Conservation (phyloP, 441 rosid species). For the Iberis amara region DNA sequence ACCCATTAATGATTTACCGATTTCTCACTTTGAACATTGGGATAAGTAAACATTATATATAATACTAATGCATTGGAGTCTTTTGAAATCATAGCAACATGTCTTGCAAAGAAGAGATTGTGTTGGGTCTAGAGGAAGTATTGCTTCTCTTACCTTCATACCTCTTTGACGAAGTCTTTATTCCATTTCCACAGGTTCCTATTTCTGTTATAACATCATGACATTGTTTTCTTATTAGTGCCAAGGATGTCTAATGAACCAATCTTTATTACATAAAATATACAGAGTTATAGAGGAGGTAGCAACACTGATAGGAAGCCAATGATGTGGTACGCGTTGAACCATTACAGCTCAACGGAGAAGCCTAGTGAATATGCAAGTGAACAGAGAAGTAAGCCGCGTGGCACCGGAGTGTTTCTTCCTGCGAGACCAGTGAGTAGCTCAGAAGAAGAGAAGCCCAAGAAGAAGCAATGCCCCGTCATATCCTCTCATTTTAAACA, state of each 20-base stretch:
- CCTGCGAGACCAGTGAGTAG: conserved; percentile 23
- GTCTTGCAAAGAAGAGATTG: too few species aligned
- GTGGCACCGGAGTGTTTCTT: conserved; percentile 32
- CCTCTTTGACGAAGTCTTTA: conserved; percentile 29
- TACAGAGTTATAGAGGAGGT: conserved; percentile 13
- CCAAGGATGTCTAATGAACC: neutral
- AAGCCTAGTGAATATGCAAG: neutral
- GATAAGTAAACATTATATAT: too few species aligned
- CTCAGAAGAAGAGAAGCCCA: conserved; percentile 17
- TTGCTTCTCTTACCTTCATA: conserved; percentile 27
- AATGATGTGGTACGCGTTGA: conserved; percentile 5
- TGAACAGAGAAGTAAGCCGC: conserved; percentile 16
- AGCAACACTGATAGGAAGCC: conserved; percentile 4
- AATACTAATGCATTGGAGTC: too few species aligned
- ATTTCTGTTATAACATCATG: neutral
- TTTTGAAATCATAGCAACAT: too few species aligned
- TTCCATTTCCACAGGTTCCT: conserved; percentile 28
- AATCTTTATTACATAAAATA: neutral
- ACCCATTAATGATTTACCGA: too few species aligned
- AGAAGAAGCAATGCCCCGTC: conserved; percentile 20
- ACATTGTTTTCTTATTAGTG: neutral
- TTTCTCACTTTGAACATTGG: too few species aligned
- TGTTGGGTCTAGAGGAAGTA: too few species aligned
- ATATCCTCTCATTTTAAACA: conserved; percentile 24
- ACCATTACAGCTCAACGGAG: conserved; percentile 4